Evolutionary conservation across 305 asterid species (phyloP).

Genomic region (Solanum hybrid): DNA sequence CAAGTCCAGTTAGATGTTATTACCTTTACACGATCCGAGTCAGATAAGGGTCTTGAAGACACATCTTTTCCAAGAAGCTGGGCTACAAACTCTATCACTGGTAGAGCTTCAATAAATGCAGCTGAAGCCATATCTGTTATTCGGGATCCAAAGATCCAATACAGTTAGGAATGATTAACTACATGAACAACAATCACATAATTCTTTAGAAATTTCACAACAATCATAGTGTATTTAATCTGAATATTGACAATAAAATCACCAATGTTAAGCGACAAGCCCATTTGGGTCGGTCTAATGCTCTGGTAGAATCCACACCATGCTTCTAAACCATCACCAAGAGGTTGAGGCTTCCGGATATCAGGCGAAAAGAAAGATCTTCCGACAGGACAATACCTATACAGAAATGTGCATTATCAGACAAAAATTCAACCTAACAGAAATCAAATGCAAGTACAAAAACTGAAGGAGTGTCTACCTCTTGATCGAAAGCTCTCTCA

Average conservation of each 20-base stretch:
- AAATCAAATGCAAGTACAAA: background rate
- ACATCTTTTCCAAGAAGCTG: conserved; percentile 88
- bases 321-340: conserved; percentile 96
- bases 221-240: background rate
- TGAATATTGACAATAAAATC: conserved; percentile 1
- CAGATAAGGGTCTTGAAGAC: conserved; percentile 76
- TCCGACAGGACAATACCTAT: conserved; percentile 87
- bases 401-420: conserved; percentile 1
- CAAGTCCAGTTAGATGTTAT: background rate
- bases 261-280: conserved; percentile 94
- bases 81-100: conserved; percentile 85
- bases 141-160: background rate
- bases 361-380: conserved; percentile 89
- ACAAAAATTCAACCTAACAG: background rate
- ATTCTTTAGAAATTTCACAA: background rate
- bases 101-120: conserved; percentile 95
- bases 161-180: background rate
- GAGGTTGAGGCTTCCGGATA: conserved; percentile 74
- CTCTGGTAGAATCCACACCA: conserved; percentile 99
- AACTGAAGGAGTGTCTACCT: conserved; percentile 32
- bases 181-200: background rate
- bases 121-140: conserved; percentile 91
- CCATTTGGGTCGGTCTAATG: conserved; percentile 98
- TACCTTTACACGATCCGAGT: conserved; percentile 90
- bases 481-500: conserved; percentile 76